Percentiles rank a stretch among this genome's conserved stretches.
Conservation (phyloP, 495 filamentous ascomycete genomes). For the Xylaria acuta region DNA sequence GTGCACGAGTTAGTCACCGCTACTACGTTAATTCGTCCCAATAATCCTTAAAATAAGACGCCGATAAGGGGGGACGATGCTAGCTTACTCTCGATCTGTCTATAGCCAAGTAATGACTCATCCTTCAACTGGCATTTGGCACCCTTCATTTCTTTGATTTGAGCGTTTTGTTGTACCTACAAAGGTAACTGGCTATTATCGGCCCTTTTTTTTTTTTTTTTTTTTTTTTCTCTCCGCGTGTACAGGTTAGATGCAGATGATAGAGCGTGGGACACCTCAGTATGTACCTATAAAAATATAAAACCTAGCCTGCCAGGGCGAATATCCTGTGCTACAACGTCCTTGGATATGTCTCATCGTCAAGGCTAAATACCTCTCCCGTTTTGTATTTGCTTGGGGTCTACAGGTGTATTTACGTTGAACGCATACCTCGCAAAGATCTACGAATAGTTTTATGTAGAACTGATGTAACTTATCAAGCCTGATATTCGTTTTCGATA, state of each 20-base stretch:
- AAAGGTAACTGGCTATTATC: background rate
- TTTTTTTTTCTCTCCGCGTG: constrained; percentile 2
- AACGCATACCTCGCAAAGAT: background rate
- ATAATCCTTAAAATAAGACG: background rate
- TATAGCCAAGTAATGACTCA: background rate
- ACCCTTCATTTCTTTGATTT: constrained; percentile 16
- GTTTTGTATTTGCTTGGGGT: background rate
- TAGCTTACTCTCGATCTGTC: background rate
- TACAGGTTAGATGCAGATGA: constrained; percentile 17
- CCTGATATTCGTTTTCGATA: too few relatives aligned
- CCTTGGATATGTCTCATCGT: background rate
- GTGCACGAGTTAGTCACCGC: background rate
- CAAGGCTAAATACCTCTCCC: background rate
- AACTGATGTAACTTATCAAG: background rate
- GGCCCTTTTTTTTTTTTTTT: constrained; percentile 1
- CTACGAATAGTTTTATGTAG: background rate
- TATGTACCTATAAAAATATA: constrained; percentile 18
- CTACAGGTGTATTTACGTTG: background rate
- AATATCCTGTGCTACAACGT: background rate
- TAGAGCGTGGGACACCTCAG: constrained; percentile 14
- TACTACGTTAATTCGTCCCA: background rate
- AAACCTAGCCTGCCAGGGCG: background rate
- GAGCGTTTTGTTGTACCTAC: constrained; percentile 10
- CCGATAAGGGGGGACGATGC: background rate
- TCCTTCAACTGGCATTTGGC: background rate